phyloP scores from a whole-genome alignment of 164 flowering plant genomes.

The Paratinospora sagittata region DNA sequence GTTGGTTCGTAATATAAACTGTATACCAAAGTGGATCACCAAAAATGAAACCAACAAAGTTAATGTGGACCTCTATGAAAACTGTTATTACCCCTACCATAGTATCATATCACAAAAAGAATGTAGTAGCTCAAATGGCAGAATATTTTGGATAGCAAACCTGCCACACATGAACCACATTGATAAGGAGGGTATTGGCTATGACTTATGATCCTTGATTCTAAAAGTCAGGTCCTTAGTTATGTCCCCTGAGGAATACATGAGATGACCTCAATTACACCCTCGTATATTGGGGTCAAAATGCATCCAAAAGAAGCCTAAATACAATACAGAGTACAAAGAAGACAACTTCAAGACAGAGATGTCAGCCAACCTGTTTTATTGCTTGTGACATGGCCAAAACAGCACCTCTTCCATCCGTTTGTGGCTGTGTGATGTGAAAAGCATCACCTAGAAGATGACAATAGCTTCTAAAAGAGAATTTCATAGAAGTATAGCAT shows the following conservation, averaged over 20 bases:
- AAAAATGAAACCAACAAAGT: background rate
- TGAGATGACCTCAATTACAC: background rate
- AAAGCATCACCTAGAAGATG: slow-evolving; percentile 75
- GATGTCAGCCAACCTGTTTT: slow-evolving; percentile 46
- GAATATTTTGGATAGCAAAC: background rate
- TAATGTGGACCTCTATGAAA: background rate
- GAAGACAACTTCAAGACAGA: background rate
- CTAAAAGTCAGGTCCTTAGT: background rate
- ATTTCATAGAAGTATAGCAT: slow-evolving; percentile 5
- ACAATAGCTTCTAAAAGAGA: slow-evolving; percentile 5
- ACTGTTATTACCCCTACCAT: background rate
- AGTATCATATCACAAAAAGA: background rate
- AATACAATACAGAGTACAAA: background rate
- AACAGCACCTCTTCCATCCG: slow-evolving; percentile 83
- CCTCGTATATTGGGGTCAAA: background rate
- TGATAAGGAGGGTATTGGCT: background rate
- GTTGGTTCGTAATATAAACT: background rate
- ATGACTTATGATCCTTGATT: background rate
- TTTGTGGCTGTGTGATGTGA: slow-evolving; percentile 92
- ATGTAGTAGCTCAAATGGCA: background rate
- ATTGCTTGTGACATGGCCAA: slow-evolving; percentile 89
- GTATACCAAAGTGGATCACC: background rate
- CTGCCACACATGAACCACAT: background rate
- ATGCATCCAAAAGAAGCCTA: background rate
- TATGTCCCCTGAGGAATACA: background rate